Percentiles rank a stretch among this genome's conserved stretches.
phyloP scores from a whole-genome alignment of 2,329 filamentous ascomycete species.

The Colletotrichum graminicola region DNA sequence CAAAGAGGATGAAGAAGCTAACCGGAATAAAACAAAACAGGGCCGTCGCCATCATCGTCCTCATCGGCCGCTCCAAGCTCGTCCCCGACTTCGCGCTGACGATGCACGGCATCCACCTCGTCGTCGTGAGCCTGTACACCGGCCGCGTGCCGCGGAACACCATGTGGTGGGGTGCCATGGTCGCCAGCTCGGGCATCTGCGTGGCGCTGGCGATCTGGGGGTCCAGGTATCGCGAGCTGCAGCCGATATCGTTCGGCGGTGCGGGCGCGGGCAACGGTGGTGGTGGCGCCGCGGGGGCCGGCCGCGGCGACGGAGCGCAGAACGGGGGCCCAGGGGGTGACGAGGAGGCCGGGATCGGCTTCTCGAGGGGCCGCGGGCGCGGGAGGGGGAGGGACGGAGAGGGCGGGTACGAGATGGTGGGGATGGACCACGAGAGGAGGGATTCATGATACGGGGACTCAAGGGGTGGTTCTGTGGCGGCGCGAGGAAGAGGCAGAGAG shows the following conservation, averaged over 20 bases:
- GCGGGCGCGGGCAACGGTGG: slow-evolving; percentile 49
- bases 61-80: slow-evolving; percentile 91
- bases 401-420: slow-evolving; percentile 76
- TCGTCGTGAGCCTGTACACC: slow-evolving; percentile 83
- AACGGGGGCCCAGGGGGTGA: slow-evolving; percentile 43
- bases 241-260: slow-evolving; percentile 88
- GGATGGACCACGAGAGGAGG: slow-evolving; percentile 57
- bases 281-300: slow-evolving; percentile 42
- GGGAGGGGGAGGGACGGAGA: slow-evolving; percentile 66
- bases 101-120: slow-evolving; percentile 84
- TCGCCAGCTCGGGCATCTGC: slow-evolving; percentile 58
- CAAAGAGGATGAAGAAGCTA: background rate
- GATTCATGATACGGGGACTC: slow-evolving; percentile 29
- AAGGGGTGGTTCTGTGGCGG: background rate
- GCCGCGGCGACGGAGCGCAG: slow-evolving; percentile 43
- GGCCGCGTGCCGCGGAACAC: slow-evolving; percentile 79
- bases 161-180: slow-evolving; percentile 85
- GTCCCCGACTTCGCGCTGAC: slow-evolving; percentile 95
- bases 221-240: slow-evolving; percentile 89
- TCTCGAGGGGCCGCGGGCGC: slow-evolving; percentile 62
- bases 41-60: slow-evolving; percentile 82
- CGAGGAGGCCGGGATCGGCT: slow-evolving; percentile 63
- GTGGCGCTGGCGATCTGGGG: slow-evolving; percentile 84
- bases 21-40: slow-evolving; percentile 59
- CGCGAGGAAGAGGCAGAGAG: background rate